Evolutionary conservation across 441 rosid genomes (phyloP), one percentile per base, ranked within the genome.

Genomic region (Euphorbia schlechtendalii): DNA sequence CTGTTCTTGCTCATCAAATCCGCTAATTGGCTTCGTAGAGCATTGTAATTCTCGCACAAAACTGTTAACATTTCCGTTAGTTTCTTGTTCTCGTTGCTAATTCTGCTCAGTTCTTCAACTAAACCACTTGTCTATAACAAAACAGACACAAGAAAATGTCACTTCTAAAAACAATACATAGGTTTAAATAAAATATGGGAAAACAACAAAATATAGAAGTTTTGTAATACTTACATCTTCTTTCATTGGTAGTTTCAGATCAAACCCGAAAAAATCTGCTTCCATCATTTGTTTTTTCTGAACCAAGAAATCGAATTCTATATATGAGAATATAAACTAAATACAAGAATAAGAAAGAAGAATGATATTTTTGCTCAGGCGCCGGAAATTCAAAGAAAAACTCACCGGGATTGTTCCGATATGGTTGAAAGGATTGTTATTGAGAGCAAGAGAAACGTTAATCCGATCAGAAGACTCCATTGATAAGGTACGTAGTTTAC

Each of bases 71-170:
- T 84, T 66, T 80, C 84, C 3, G 73, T 81, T 27, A 92, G 78
- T 76, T 74, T 89, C 92, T 79, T 82, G 86, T 92, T 92, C 80
- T 89, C 98, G 3, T 25, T 70, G 46, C 49, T 78, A 3, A 81
- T 61, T 70, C 89, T 78, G 41, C 77, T 79, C 78, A 87, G 55
- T 68, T 89, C 89, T 46, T 81, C 92, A 57, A 76, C 67, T 73
- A 87, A 72, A 59, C 28, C 67, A 6, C 71, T 70, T 0, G 20
- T 63, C 66, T 38, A 27, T 24, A 22, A 12, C 9, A 38, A 24
- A n/a, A n/a, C n/a, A n/a, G n/a, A n/a, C n/a, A n/a, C n/a, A n/a
- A n/a, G n/a, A n/a, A n/a, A n/a, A n/a, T n/a, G n/a, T n/a, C n/a
- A n/a, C n/a, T n/a, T n/a, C n/a, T n/a, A n/a, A n/a, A n/a, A n/a